Percentiles rank a stretch among this genome's conserved stretches.
phyloP scores from a whole-genome alignment of 2,329 filamentous ascomycete genomes.

The Sordariomycetes sp. region DNA sequence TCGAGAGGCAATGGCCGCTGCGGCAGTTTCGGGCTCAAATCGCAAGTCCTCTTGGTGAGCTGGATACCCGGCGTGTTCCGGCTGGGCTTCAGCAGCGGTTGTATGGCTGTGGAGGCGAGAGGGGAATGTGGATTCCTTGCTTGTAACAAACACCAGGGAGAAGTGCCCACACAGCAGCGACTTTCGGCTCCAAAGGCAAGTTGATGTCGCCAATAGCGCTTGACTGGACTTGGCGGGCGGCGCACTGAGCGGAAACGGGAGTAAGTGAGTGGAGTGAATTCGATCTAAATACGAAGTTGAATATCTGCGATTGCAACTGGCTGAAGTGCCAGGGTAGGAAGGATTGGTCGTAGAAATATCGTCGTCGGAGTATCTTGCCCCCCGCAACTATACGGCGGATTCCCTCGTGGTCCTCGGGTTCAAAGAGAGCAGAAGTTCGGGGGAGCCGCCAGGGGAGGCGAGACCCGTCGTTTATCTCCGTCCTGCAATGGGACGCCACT shows the following conservation, averaged over 20 bases:
- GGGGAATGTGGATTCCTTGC: not conserved
- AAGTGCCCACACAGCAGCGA: not conserved
- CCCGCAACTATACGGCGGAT: not conserved
- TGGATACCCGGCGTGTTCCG: not conserved
- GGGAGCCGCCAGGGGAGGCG: not conserved
- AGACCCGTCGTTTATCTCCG: conserved; percentile 4
- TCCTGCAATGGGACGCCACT: conserved; percentile 2
- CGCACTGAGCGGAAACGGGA: not conserved
- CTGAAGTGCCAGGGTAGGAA: not conserved
- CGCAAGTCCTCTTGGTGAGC: not conserved
- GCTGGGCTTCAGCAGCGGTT: not conserved
- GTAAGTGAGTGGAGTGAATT: not conserved
- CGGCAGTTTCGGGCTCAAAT: not conserved
- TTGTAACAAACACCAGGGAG: not conserved
- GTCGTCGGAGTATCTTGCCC: not conserved
- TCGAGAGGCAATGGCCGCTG: not conserved
- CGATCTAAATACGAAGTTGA: not conserved
- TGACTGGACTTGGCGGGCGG: not conserved
- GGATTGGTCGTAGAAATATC: not conserved
- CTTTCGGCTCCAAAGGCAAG: not conserved
- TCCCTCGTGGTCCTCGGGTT: conserved; percentile 3
- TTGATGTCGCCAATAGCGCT: not conserved
- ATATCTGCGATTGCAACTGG: not conserved
- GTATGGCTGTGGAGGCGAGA: not conserved
- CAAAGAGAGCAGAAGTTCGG: conserved; percentile 2